Conservation (phyloP, 176 grass and related monocot genomes). For the Avena insularis region DNA sequence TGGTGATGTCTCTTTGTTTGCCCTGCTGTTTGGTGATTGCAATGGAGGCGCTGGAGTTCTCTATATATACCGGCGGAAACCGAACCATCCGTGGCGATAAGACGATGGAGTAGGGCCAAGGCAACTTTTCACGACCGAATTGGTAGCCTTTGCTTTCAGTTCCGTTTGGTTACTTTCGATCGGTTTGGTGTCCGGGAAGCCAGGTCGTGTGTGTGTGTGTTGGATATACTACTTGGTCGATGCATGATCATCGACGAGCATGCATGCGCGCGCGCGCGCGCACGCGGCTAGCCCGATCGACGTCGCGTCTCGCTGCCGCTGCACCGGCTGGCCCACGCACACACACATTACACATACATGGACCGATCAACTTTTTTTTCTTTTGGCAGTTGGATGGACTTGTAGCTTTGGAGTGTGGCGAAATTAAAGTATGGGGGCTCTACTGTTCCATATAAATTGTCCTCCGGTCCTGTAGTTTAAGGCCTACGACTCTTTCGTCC, state of each 20-base stretch:
- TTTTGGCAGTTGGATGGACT: not conserved
- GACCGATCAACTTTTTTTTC: not conserved
- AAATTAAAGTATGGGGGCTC: slow-evolving; percentile 51
- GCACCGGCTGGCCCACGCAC: not conserved
- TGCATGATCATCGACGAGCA: not conserved
- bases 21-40: slow-evolving; percentile 2
- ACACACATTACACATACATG: not conserved
- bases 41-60: not conserved
- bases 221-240: not conserved
- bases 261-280: not conserved
- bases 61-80: slow-evolving; percentile 39
- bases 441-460: not conserved
- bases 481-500: not conserved
- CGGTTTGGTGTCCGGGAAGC: slow-evolving; percentile 16
- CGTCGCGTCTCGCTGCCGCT: slow-evolving; percentile 31
- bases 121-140: not conserved
- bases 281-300: slow-evolving; percentile 26
- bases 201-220: not conserved
- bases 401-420: slow-evolving; percentile 60
- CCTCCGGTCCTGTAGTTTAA: not conserved
- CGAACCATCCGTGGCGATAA: not conserved
- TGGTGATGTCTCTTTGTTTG: not conserved
- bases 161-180: slow-evolving; percentile 36
- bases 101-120: not conserved
- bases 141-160: not conserved